These are phyloP conservation scores for Metschnikowia proteae DNA, from an alignment of 805 yeast genomes.

Conservation along the genomic window DNA sequence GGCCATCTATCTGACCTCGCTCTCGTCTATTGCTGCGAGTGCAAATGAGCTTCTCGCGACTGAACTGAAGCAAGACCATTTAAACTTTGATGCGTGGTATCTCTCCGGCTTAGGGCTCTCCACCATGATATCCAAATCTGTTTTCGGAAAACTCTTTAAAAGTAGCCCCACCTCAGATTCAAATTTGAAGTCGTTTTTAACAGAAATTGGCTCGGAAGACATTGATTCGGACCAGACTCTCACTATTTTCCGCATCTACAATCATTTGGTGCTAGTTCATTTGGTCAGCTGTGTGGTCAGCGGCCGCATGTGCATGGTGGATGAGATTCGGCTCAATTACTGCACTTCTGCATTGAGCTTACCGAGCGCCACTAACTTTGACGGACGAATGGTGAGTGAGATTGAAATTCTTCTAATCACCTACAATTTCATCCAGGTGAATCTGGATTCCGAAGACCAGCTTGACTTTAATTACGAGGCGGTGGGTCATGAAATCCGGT, in stretches of 20 bases:
- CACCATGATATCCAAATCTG: slow-evolving; percentile 53
- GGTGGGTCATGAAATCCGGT: slow-evolving; percentile 46
- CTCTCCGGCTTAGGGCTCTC: slow-evolving; percentile 63
- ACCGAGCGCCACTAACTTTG: slow-evolving; percentile 67
- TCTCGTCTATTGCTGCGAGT: slow-evolving; percentile 41
- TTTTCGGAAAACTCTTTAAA: slow-evolving; percentile 34
- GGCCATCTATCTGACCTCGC: slow-evolving; percentile 60
- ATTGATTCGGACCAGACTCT: slow-evolving; percentile 44
- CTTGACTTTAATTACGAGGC: slow-evolving; percentile 25
- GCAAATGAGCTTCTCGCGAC: background rate
- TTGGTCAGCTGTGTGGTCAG: slow-evolving; percentile 60
- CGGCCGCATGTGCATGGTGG: slow-evolving; percentile 62
- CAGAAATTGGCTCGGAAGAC: slow-evolving; percentile 14
- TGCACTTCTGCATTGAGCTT: slow-evolving; percentile 56
- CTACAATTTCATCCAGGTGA: slow-evolving; percentile 52
- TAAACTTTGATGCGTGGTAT: slow-evolving; percentile 67
- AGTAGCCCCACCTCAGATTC: slow-evolving; percentile 1
- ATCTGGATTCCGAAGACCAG: slow-evolving; percentile 19
- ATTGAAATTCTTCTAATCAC: slow-evolving; percentile 56
- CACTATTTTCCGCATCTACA: slow-evolving; percentile 63
- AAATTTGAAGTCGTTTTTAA: slow-evolving; percentile 5
- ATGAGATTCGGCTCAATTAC: slow-evolving; percentile 54
- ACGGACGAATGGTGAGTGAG: slow-evolving; percentile 79
- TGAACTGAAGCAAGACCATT: background rate
- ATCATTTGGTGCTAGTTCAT: slow-evolving; percentile 66